A percentile compares a stretch with the other conserved stretches of the same genome.
phyloP scores from a whole-genome alignment of 2,329 filamentous ascomycete genomes.

The Cladosporium sp. region DNA sequence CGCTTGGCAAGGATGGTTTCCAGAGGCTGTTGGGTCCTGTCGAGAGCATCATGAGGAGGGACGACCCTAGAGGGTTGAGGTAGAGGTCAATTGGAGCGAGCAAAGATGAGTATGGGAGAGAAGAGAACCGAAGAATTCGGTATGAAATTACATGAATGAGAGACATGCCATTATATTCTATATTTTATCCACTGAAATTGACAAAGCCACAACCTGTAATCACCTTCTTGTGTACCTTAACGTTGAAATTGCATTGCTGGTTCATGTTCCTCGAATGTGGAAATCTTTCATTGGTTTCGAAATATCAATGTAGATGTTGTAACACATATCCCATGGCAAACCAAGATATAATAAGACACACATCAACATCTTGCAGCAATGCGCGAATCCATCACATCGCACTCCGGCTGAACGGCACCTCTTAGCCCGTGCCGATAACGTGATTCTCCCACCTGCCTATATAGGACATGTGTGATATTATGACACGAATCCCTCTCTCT shows the following conservation, averaged over 20 bases:
- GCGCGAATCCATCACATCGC: not conserved
- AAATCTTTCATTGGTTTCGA: not conserved
- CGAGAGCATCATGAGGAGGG: constrained; percentile 89
- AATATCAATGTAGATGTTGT: not conserved
- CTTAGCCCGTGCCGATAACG: not conserved
- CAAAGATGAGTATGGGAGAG: not conserved
- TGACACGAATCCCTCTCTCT: not conserved
- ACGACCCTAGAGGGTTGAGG: constrained; percentile 49
- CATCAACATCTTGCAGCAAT: not conserved
- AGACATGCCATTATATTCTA: constrained; percentile 15
- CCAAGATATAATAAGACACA: too few relatives aligned
- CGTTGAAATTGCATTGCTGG: not conserved
- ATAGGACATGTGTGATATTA: not conserved
- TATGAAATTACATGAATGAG: constrained; percentile 15
- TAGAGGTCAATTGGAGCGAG: not conserved
- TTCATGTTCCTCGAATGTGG: not conserved
- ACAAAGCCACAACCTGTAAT: not conserved
- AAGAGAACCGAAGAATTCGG: not conserved
- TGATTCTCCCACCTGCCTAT: not conserved
- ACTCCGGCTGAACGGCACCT: not conserved
- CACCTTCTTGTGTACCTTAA: not conserved
- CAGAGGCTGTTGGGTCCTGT: constrained; percentile 90
- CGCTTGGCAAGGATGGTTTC: constrained; percentile 90
- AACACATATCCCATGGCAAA: not conserved
- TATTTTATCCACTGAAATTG: constrained; percentile 8